Evolutionary conservation across 352 stramenopile genomes (phyloP).

Genomic region (Pilasporangium apinafurcum): DNA sequence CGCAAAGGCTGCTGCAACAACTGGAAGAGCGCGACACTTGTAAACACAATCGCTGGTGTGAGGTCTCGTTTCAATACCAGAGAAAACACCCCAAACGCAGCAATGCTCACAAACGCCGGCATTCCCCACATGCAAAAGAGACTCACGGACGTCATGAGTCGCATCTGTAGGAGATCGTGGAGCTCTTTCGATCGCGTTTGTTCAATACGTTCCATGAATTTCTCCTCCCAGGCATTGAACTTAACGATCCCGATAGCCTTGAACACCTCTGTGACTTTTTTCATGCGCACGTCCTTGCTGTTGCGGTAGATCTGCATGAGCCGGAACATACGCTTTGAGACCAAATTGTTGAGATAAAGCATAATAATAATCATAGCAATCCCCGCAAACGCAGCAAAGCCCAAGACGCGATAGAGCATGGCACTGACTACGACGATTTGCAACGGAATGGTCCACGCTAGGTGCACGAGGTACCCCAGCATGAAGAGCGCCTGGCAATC

Average conservation of each 20-base stretch:
- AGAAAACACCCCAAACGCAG: background rate
- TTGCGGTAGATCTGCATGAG: background rate
- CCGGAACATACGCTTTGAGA: constrained; percentile 20
- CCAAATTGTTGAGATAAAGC: constrained; percentile 28
- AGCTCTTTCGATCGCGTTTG: constrained; percentile 18
- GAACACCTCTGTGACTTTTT: constrained; percentile 41
- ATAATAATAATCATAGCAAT: constrained; percentile 42
- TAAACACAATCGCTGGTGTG: constrained; percentile 33
- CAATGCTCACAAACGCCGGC: constrained; percentile 44
- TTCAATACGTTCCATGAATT: constrained; percentile 66
- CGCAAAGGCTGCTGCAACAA: too few relatives aligned
- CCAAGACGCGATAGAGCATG: constrained; percentile 35
- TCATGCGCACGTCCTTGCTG: constrained; percentile 4
- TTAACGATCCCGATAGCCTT: constrained; percentile 89
- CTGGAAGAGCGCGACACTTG: constrained; percentile 12
- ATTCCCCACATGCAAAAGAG: constrained; percentile 35
- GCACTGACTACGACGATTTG: constrained; percentile 32
- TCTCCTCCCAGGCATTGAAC: constrained; percentile 89
- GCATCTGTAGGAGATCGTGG: constrained; percentile 17
- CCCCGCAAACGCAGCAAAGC: constrained; percentile 32
- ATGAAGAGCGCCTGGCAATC: constrained; percentile 32
- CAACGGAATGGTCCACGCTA: background rate
- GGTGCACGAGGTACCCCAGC: background rate
- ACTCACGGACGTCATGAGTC: constrained; percentile 26
- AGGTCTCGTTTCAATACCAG: constrained; percentile 48